Evolutionary conservation across 768 basidiomycete genomes (phyloP), one percentile per base, ranked within the genome.

Genomic region (Boletus reticuloceps): DNA sequence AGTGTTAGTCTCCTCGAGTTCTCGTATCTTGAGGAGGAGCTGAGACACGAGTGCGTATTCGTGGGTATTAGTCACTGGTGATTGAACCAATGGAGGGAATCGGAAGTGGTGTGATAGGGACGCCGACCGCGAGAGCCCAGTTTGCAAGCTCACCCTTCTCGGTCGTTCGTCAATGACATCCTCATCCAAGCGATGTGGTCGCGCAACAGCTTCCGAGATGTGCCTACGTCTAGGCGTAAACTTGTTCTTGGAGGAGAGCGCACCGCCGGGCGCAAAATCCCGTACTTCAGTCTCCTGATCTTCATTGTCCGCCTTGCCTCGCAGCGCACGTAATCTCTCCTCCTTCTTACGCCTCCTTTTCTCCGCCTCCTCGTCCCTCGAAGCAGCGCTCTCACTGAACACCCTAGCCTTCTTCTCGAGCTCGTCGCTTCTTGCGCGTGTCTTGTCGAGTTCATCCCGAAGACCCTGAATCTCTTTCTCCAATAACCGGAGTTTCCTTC

Each of bases 381-480:
- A 17, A 40, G 56, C 16, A 43, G 61, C 54, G 36, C 41, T 55
- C 39, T 61, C 72, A 55, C 64, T 74, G 42, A 70, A 72, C 20
- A 70, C 68, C 59, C 80, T 80, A 0, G 84, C 79, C 64, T 82
- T 83, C 68, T 84, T 79, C 71, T 91, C 89, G 36, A 91, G 72
- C 69, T 87, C 86, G 46, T 83, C 81, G 61, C 86, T 86, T 64
- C 76, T 80, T 39, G 80, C 81, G 61, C 85, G 85, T n/a, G 86
- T 86, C 63, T 79, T 78, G 64, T 94, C 91, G 31, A 94, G 77
- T 61, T 91, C 90, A 34, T 86, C 84, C 44, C 84, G 79, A 31
- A 95, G 77, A 6, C 75, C 75, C 51, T 79, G 74, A n/a, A 95
- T 88, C 75, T 95, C 92, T 67, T 83, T 84, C 72, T 94, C 91